Base-by-base conservation (phyloP, 192 early-diverging fungal genomes). In the Neocallimastix lanati region DNA sequence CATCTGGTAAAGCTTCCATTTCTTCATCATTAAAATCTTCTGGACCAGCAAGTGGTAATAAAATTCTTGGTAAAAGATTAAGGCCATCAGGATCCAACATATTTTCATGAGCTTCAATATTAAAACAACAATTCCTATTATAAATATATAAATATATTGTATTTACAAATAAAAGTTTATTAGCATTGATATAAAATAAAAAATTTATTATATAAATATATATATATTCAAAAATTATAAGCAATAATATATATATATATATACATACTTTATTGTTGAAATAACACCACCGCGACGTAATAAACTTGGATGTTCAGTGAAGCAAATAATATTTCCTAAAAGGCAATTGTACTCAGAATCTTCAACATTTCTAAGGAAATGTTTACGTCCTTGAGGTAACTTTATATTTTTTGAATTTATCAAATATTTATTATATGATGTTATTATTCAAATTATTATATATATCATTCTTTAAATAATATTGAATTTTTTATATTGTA, bases 11-110 rank as follows among this genome's bases (percentile, higher is more conserved):
- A 7, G 86, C 87, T 33, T 97, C 96, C 91, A 95, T 94, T 40
- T 97, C 95, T 89, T 98, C 96, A 28, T 93, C 87, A 78, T 93
- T 92, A 83, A 92, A 96, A 79, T 99, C 96, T 78, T 97, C 96
- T 0, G 93, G 92, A 12, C 97, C 97, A 78, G 93, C 94, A 36
- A 96, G 85, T 25, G 97, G 97, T 37, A 97, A 86, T 15, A 99
- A 83, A 30, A 99, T 91, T 81, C 93, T 95, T 2, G 93, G 93
- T 29, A 97, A 83, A 77, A 96, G 84, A 77, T 97, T 95, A 77
- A 93, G 89, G 33, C 92, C 91, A 15, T 86, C 78, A 50, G 88
- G 88, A 78, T 92, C 86, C 35, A 97, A 80, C 28, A 97, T 81
- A 29, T 87, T 83, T 28, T 82, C 81, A 84, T 95, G 94, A 79